Base-by-base conservation (phyloP, 2,329 filamentous ascomycete species). In the Chaetomium strumarium region DNA sequence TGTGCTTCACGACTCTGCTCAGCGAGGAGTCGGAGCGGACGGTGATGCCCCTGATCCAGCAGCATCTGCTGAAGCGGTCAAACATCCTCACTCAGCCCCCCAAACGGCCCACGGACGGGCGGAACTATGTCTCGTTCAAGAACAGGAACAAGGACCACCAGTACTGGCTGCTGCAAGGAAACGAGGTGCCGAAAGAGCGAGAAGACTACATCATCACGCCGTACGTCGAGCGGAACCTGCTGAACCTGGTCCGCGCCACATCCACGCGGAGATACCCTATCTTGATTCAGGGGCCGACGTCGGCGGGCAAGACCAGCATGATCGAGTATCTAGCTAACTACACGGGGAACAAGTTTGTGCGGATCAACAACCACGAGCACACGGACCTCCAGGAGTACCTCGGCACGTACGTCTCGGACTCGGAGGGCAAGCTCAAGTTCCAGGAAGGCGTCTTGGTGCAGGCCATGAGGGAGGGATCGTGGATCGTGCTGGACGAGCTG, bases 331-430 rank as follows among this genome's bases (percentile, higher is more conserved):
- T 99, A 36, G 92, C 95, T n/a, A 93, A 95, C 64, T 86, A 88
- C 51, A 97, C 90, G 30, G 93, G 95, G 3, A 96, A 99, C 67
- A 93, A 88, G 64, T 99, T 97, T 65, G 90, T 99, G 40, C 84
- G 93, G 55, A 99, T 99, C 75, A 99, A 99, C 72, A 99, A 99
- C 62, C 93, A 99, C 69, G 95, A 99, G 66, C 93, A 99, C 65
- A 99, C 93, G 0, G 93, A 99, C 68, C 75, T 99, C 36, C 93
- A 99, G 68, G 95, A 99, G 66, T 99, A 99, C 64, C 74, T 99
- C 6, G 93, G 93, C 16, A 95, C 90, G 0, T 99, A 99, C 61
- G 76, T 96, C 1, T 96, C 93, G 2, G 88, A 85, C 20, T 72
- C 83, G 0, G 87, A 95, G 64, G 95, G 95, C 5, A 88, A 87